Evolutionary conservation across 257 asterid genomes (phyloP).

Genomic region (Forsythia suspensa): DNA sequence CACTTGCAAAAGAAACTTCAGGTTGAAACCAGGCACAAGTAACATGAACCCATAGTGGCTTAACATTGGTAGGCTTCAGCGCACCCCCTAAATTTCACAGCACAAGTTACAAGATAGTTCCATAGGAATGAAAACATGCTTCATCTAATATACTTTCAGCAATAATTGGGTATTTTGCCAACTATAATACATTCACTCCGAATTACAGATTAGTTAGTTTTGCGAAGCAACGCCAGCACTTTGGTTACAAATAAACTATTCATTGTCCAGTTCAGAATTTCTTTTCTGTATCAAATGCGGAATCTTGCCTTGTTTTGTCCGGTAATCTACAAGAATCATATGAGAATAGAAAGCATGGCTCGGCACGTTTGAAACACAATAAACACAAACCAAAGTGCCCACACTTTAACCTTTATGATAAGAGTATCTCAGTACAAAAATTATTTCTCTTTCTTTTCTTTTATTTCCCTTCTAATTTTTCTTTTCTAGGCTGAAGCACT

Average conservation of each 20-base stretch:
- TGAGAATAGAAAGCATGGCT: background rate
- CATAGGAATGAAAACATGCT: too few species aligned
- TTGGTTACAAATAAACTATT: too few species aligned
- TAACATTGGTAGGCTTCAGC: constrained; percentile 85
- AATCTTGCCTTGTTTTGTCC: too few species aligned
- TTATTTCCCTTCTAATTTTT: constrained; percentile 7
- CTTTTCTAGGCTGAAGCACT: background rate
- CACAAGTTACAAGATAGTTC: constrained; percentile 8
- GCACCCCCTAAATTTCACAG: constrained; percentile 79
- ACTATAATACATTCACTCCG: too few species aligned
- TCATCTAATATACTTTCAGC: too few species aligned
- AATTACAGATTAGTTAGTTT: too few species aligned
- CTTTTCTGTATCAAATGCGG: too few species aligned
- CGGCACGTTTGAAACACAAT: background rate
- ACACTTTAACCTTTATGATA: too few species aligned
- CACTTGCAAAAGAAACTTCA: constrained; percentile 92
- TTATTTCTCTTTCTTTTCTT: background rate
- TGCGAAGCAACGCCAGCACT: too few species aligned
- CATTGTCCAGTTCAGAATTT: too few species aligned
- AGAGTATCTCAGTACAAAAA: background rate
- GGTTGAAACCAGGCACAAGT: constrained; percentile 99
- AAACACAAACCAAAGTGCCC: too few species aligned
- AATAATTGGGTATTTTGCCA: too few species aligned
- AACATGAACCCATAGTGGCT: constrained; percentile 94
- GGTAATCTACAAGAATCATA: background rate